These are phyloP conservation scores for Urtica urens DNA, from an alignment of 306 rosid species.

Conservation along the genomic window DNA sequence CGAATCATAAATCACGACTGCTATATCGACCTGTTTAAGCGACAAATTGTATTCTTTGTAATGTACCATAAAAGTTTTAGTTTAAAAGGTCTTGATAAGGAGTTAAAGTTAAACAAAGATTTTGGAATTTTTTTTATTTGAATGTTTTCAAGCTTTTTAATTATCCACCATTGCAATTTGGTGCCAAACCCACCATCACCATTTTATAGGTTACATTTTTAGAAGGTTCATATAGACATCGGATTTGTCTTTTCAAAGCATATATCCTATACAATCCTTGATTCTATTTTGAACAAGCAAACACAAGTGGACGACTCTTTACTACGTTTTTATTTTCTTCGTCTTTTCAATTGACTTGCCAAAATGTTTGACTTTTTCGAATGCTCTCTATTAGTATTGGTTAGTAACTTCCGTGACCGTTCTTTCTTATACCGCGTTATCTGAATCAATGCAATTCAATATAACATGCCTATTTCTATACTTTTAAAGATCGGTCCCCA, in stretches of 20 bases:
- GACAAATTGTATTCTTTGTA: not conserved
- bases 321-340: not conserved
- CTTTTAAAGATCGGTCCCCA: too few species aligned
- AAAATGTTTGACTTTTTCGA: not conserved
- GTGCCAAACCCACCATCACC: not conserved
- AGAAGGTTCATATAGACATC: conserved; percentile 2
- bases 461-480: too few species aligned
- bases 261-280: not conserved
- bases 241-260: not conserved
- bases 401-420: not conserved
- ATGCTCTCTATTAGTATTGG: conserved; percentile 1
- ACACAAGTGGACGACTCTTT: not conserved
- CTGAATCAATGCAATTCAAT: not conserved
- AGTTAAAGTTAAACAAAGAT: too few species aligned
- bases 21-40: conserved; percentile 1
- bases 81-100: too few species aligned
- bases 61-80: too few species aligned
- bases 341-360: conserved; percentile 1
- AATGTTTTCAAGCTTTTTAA: not conserved
- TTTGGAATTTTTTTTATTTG: too few species aligned
- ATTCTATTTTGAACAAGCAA: not conserved
- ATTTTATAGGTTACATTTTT: not conserved
- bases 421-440: not conserved
- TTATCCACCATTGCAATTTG: not conserved
- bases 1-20: not conserved